Evolutionary conservation across 495 filamentous ascomycete species (phyloP).

Genomic region (Lentithecium fluviatile): DNA sequence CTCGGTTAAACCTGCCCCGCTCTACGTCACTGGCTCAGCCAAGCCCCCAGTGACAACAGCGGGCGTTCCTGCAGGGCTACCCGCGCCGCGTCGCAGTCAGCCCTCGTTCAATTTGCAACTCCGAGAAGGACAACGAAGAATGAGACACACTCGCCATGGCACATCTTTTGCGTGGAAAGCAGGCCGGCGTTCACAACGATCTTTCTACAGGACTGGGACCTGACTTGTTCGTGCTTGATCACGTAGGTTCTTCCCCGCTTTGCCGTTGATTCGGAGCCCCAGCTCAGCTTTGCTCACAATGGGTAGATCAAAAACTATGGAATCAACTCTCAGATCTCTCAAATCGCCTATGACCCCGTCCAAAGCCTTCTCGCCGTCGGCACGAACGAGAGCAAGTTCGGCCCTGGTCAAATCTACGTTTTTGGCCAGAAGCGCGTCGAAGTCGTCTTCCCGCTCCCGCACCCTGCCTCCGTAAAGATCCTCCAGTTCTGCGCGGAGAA

Average conservation of each 20-base stretch:
- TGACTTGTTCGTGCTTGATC: conserved; percentile 76
- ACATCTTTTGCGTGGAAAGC: conserved; percentile 84
- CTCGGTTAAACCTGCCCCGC: conserved; percentile 7
- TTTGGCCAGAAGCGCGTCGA: conserved; percentile 82
- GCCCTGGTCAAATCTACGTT: conserved; percentile 80
- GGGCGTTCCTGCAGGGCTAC: neutral
- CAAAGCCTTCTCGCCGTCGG: conserved; percentile 94
- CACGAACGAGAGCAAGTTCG: conserved; percentile 73
- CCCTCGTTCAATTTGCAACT: neutral
- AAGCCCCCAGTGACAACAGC: neutral
- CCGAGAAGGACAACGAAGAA: conserved; percentile 12
- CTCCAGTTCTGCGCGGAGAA: conserved; percentile 77
- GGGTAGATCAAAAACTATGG: conserved; percentile 73
- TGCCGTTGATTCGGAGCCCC: conserved; percentile 5
- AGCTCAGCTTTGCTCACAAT: neutral
- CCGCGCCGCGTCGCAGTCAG: neutral
- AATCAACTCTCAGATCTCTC: conserved; percentile 77
- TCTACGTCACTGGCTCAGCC: conserved; percentile 14
- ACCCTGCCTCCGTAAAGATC: conserved; percentile 65
- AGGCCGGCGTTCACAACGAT: conserved; percentile 87
- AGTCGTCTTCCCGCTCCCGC: conserved; percentile 62
- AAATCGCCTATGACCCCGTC: conserved; percentile 84
- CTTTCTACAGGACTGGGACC: conserved; percentile 75
- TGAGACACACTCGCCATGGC: conserved; percentile 56
- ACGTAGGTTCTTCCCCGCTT: conserved; percentile 49